Evolutionary conservation across 371 early-diverging fungal species (phyloP).

Genomic region (Mortierella sp.): DNA sequence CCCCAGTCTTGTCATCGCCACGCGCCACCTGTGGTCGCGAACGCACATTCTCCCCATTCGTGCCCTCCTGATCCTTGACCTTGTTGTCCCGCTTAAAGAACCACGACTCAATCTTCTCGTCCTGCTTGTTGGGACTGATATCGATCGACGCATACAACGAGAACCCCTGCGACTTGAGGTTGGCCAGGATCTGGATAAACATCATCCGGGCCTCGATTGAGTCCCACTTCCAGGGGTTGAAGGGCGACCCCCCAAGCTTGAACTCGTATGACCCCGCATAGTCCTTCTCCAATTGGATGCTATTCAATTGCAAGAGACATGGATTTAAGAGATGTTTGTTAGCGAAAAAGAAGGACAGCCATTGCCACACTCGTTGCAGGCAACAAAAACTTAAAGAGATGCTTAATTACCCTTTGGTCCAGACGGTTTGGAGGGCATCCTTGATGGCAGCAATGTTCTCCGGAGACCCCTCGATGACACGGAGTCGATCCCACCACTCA

Average conservation of each 20-base stretch:
- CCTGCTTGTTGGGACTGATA: constrained; percentile 30
- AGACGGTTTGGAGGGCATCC: constrained; percentile 24
- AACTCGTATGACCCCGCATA: constrained; percentile 35
- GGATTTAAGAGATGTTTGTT: background rate
- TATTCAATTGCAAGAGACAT: background rate
- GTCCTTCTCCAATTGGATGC: constrained; percentile 27
- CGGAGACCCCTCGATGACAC: constrained; percentile 41
- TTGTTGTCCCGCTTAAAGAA: constrained; percentile 18
- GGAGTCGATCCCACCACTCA: constrained; percentile 39
- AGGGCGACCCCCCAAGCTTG: constrained; percentile 45
- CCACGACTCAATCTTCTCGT: constrained; percentile 40
- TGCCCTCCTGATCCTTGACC: background rate
- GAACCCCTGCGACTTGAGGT: constrained; percentile 30
- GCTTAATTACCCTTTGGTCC: constrained; percentile 23
- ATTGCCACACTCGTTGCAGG: background rate
- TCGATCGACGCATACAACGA: constrained; percentile 44
- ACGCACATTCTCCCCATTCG: too few relatives aligned
- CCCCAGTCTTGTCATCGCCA: background rate
- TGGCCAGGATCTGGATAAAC: constrained; percentile 39
- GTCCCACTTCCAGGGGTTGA: constrained; percentile 20
- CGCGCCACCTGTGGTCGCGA: background rate
- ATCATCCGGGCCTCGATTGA: constrained; percentile 37
- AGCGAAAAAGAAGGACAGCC: background rate
- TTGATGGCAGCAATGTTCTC: constrained; percentile 21
- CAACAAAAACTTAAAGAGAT: background rate